Base-by-base conservation (phyloP, 495 filamentous ascomycete genomes). In the Penicillium egyptiacum region DNA sequence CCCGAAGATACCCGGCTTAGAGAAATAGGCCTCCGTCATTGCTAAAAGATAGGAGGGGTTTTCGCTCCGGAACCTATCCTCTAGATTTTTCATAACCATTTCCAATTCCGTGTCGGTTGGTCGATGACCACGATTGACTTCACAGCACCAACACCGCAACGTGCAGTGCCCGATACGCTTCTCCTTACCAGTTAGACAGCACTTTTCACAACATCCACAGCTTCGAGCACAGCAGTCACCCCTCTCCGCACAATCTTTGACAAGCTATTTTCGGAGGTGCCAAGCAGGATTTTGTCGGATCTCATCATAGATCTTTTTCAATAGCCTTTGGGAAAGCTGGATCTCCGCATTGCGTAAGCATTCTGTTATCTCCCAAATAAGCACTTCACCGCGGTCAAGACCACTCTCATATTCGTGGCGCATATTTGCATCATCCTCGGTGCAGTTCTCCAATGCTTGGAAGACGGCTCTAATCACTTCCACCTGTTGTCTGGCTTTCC, bases 111-210 rank as follows among this genome's bases (percentile, higher is more conserved):
- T 12, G 1, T 14, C 22, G 25, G 11, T 44, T 4, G n/a, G 4
- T 16, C 20, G 17, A 30, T 19, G 10, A 2, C 45, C 54, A 12
- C 45, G 54, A 14, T 33, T 20, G 31, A 12, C 44, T n/a, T 22
- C 22, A 50, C 58, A 56, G 17, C 58, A 60, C n/a, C 19, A 5
- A 19, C 58, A 60, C 11, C 33, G 33, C 1, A 16, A 0, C 4
- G 58, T 60, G 14, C 58, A 60, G 40, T 56, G 46, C 8, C 58
- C 58, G 1, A 39, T 28, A 11, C 58, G 52, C 19, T 35, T 55
- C 22, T n/a, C 20, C 14, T 45, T 25, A 3, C n/a, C 14, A 19
- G 17, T 2, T 23, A 28, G 35, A 43, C 26, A 20, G 17, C 52
- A 46, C 10, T 25, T 19, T 12, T 23, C 20, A 33, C 58, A 60